A percentile compares a stretch with the other conserved stretches of the same genome.
These are phyloP conservation scores for Hyaloscypha bicolor DNA, from an alignment of 495 filamentous ascomycete species.

Conservation along the genomic window DNA sequence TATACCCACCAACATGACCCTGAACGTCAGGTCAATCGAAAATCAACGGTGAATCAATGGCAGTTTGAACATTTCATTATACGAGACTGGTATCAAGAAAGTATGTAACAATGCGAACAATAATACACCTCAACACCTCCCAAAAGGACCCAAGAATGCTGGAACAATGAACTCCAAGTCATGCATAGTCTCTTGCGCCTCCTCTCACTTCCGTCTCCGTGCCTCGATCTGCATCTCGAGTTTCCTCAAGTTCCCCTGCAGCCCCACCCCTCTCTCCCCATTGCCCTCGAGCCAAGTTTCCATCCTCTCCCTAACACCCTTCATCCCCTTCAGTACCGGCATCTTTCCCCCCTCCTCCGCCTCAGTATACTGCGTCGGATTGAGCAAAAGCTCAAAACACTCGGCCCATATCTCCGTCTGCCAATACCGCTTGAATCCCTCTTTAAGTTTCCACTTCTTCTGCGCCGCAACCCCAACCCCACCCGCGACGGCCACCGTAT, in stretches of 20 bases:
- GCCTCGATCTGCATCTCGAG: slow-evolving; percentile 49
- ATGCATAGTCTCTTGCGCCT: too few species aligned
- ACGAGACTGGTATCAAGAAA: too few species aligned
- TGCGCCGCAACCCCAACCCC: slow-evolving; percentile 50
- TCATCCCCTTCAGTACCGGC: slow-evolving; percentile 70
- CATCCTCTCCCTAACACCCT: slow-evolving; percentile 71
- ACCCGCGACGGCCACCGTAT: slow-evolving; percentile 63
- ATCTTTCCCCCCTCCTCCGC: slow-evolving; percentile 63
- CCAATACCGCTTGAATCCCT: slow-evolving; percentile 90
- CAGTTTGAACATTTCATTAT: too few species aligned
- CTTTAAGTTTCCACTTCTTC: slow-evolving; percentile 70
- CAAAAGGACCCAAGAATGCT: background rate
- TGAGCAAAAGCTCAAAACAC: slow-evolving; percentile 84
- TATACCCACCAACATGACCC: too few species aligned
- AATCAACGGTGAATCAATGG: too few species aligned
- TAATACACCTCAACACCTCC: background rate
- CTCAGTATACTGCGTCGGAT: slow-evolving; percentile 59
- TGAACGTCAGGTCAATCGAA: too few species aligned
- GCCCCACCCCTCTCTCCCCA: slow-evolving; percentile 77
- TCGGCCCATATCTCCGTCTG: slow-evolving; percentile 86
- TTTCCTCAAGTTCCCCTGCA: slow-evolving; percentile 71
- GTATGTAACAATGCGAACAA: too few species aligned
- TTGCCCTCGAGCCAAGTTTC: slow-evolving; percentile 81
- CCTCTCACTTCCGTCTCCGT: background rate
- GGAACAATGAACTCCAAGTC: too few species aligned